Base-by-base conservation (phyloP, 345 rosid genomes). In the Eucalyptus sp. region DNA sequence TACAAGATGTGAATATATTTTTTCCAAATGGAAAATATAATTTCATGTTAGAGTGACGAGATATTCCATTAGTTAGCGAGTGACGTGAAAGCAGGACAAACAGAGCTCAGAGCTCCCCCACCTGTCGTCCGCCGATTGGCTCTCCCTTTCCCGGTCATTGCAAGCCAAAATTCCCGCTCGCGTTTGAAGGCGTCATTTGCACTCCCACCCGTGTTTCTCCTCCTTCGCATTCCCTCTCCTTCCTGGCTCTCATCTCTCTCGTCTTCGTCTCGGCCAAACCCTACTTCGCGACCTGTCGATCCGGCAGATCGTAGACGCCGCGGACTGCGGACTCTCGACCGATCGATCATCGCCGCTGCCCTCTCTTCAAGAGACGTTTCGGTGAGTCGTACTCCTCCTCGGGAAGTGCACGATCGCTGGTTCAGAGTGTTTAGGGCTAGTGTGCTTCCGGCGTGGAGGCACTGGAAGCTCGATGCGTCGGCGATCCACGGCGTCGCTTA, bases 401-500 rank as follows among this genome's bases (percentile, higher is more conserved):
- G 79, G 83, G 96, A 93, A 89, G 99, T 96, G 95, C 99, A 95
- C 89, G 96, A 95, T n/a, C 90, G 90, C 89, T 88, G 99, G 86
- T 95, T 94, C 89, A 86, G 68, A 6, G 92, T 97, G 13, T 97
- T 98, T 76, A 91, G 91, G 90, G 87, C 90, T 50, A 97, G 96
- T 90, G 87, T 95, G 62, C 90, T 94, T 88, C 93, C 96, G 50
- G 98, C 98, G 25, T 92, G 90, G 90, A 94, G 95, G 88, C 96
- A 96, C 83, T 99, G 96, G 96, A 91, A 80, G 90, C 48, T 96
- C 31, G 99, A 97, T 90, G 97, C 99, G 37, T 91, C 96, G 41
- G 99, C 99, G 44, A 89, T 37, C 54, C 99, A 96, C 86, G 99
- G 98, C 4, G 96, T 95, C 14, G 97, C 98, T 44, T 95, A 92